Evolutionary conservation across 352 stramenopile species (phyloP).

Genomic region (Phytophthora idaei): DNA sequence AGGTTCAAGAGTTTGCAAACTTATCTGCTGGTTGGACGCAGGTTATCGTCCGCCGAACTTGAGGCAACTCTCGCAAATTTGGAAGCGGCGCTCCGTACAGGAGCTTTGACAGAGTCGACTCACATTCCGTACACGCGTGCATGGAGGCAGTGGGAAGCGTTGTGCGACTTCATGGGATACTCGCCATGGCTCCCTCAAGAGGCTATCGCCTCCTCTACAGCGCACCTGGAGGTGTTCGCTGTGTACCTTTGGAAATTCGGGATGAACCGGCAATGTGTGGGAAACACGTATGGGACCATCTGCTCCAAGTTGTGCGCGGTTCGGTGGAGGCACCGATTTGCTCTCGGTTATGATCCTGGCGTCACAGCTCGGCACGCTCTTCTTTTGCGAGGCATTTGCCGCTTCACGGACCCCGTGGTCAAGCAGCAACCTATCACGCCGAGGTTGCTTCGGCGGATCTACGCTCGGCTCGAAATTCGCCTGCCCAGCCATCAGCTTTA

Average conservation of each 20-base stretch:
- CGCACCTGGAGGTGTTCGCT: conserved; percentile 10
- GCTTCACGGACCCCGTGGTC: conserved; percentile 16
- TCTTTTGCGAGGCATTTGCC: conserved; percentile 7
- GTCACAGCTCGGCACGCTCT: conserved; percentile 17
- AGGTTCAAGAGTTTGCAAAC: conserved; percentile 8
- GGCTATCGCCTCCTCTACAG: too few species aligned
- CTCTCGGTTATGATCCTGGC: conserved; percentile 21
- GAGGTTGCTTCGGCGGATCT: not conserved
- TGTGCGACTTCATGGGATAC: too few species aligned
- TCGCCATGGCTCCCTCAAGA: too few species aligned
- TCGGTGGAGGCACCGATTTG: conserved; percentile 1
- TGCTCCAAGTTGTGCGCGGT: conserved; percentile 6
- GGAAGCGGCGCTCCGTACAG: conserved; percentile 5
- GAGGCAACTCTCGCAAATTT: conserved; percentile 3
- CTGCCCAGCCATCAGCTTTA: conserved; percentile 3
- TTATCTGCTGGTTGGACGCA: conserved; percentile 9
- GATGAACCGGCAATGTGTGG: conserved; percentile 1
- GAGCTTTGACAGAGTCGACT: not conserved
- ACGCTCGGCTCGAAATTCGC: not conserved
- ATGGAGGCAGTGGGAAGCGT: too few species aligned
- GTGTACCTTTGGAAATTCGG: conserved; percentile 16
- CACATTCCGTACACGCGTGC: not conserved
- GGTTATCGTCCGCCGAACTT: not conserved
- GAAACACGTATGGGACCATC: conserved; percentile 9
- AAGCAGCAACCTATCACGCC: conserved; percentile 19